These are phyloP conservation scores for Blastocystis sp. DNA, from an alignment of 352 stramenopile genomes.

Conservation along the genomic window DNA sequence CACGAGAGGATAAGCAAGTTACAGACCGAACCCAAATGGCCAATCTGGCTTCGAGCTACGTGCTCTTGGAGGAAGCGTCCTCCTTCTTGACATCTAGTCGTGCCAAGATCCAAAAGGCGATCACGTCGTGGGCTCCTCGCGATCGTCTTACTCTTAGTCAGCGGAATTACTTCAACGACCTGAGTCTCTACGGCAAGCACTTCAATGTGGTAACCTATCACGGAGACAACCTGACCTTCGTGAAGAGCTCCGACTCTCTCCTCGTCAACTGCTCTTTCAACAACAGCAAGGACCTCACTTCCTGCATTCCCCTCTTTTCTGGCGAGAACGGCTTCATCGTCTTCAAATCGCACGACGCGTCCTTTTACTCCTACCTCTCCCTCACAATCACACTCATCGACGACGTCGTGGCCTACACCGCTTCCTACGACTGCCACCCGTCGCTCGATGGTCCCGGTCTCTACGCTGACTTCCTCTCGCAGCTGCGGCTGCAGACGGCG, in stretches of 20 bases:
- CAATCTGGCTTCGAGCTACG: slow-evolving; percentile 17
- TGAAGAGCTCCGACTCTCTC: slow-evolving; percentile 9
- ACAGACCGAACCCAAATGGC: not conserved
- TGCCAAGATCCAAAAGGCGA: not conserved
- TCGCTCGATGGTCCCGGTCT: not conserved
- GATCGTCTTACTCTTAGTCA: not conserved
- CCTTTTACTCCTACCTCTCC: slow-evolving; percentile 36
- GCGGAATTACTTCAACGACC: slow-evolving; percentile 37
- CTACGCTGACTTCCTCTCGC: not conserved
- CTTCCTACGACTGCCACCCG: not conserved
- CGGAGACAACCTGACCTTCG: not conserved
- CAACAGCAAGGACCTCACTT: not conserved
- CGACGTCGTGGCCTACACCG: not conserved
- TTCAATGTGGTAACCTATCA: slow-evolving; percentile 20
- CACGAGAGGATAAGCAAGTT: not conserved
- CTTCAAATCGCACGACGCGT: slow-evolving; percentile 22
- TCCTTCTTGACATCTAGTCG: not conserved
- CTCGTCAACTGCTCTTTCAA: not conserved
- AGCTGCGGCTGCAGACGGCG: not conserved
- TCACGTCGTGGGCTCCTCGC: not conserved
- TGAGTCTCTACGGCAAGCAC: not conserved
- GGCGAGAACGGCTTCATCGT: not conserved
- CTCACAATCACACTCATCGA: slow-evolving; percentile 15
- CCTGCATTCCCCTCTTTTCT: slow-evolving; percentile 12
- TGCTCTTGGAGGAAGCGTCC: slow-evolving; percentile 29